phyloP scores from a whole-genome alignment of 129 eudicot species.

The Artemisia tridentata region DNA sequence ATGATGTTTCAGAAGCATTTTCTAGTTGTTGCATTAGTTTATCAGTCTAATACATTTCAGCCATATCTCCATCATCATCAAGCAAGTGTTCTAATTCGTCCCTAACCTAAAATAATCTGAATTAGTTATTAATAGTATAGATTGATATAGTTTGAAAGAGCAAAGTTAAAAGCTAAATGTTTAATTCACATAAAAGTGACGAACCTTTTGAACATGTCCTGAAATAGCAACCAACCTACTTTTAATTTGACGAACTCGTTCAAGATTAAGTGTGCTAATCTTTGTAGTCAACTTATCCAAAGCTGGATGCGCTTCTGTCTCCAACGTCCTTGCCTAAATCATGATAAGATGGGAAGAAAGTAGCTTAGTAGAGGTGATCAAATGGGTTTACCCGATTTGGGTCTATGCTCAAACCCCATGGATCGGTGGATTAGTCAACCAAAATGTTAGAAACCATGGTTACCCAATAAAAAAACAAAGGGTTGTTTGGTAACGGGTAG shows the following conservation, averaged over 20 bases:
- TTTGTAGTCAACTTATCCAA: conserved; percentile 85
- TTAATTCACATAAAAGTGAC: not conserved
- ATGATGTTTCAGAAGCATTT: conserved; percentile 38
- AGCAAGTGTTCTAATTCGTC: conserved; percentile 86
- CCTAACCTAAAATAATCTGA: conserved; percentile 48
- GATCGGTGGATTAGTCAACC: no score
- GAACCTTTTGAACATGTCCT: conserved; percentile 91
- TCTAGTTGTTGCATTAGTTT: conserved; percentile 57
- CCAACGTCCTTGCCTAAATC: conserved; percentile 80
- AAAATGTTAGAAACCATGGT: no score
- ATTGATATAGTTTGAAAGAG: not conserved
- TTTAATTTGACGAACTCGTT: conserved; percentile 86
- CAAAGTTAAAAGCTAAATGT: not conserved
- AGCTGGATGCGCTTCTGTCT: conserved; percentile 96
- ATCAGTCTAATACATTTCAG: conserved; percentile 66
- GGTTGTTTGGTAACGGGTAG: no score
- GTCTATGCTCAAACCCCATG: no score
- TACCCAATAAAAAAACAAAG: no score
- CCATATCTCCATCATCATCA: conserved; percentile 67
- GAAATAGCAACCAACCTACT: conserved; percentile 61
- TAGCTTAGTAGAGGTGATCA: not conserved
- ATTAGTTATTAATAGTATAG: not conserved
- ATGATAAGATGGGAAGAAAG: conserved; percentile 12
- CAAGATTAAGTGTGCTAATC: conserved; percentile 85
- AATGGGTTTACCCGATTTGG: not conserved